Conservation (phyloP, 805 yeast genomes). For the Candida gorgasii region DNA sequence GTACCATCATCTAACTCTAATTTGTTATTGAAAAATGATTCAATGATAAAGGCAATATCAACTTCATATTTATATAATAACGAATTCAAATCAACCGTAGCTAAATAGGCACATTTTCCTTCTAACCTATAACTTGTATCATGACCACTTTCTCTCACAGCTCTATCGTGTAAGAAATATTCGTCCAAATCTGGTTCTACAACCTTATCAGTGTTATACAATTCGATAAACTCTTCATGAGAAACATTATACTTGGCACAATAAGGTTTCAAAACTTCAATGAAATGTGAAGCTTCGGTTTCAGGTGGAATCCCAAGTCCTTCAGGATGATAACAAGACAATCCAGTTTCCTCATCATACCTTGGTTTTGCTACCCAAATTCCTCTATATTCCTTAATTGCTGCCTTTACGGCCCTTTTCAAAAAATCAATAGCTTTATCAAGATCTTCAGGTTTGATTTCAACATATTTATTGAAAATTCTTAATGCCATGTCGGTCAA, state of each 20-base stretch:
- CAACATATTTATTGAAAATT: conserved; percentile 61
- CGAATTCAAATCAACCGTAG: conserved; percentile 87
- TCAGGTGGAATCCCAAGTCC: conserved; percentile 97
- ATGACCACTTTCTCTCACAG: conserved; percentile 95
- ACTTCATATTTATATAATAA: conserved; percentile 85
- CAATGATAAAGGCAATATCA: conserved; percentile 72
- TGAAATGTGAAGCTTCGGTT: conserved; percentile 88
- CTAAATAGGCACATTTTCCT: conserved; percentile 84
- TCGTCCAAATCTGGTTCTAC: conserved; percentile 82
- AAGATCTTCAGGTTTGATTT: conserved; percentile 35
- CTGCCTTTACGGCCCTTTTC: conserved; percentile 65
- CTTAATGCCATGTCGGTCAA: conserved; percentile 86
- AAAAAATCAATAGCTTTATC: conserved; percentile 58
- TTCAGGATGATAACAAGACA: conserved; percentile 87
- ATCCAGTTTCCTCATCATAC: conserved; percentile 67
- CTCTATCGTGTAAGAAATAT: conserved; percentile 88
- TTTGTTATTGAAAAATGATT: conserved; percentile 53
- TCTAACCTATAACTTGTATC: conserved; percentile 91
- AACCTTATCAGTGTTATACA: conserved; percentile 66
- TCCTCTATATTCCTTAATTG: conserved; percentile 78
- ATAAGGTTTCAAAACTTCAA: conserved; percentile 66
- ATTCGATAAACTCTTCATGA: conserved; percentile 61
- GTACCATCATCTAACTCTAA: conserved; percentile 26
- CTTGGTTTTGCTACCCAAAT: conserved; percentile 84
- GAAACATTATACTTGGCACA: conserved; percentile 58